Evolutionary conservation across 2,329 filamentous ascomycete genomes (phyloP), one percentile per base, ranked within the genome.

Genomic region (Coniochaeta hoffmannii): DNA sequence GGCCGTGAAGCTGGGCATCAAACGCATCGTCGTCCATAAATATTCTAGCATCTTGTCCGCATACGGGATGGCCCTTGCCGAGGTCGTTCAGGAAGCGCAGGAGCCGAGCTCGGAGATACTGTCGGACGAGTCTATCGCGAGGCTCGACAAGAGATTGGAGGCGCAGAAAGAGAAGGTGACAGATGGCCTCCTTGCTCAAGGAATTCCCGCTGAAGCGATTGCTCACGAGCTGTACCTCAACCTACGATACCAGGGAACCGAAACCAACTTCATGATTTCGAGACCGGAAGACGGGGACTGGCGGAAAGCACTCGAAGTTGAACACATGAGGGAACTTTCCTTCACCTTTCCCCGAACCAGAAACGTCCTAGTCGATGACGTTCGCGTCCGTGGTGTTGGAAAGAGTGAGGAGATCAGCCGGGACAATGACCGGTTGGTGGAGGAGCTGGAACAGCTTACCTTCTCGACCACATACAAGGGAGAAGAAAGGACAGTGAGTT

Each of bases 11-110:
- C 63, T 75, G 0, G 67, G 68, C 0, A 73, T 74, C 46, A 60
- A 58, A 11, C 61, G 63, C 3, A 66, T 72, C 36, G 58, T 75
- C 8, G 70, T 74, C n/a, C 72, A 71, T 54, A 65, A 67, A 24
- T 61, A 60, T 56, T 58, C 56, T 2, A 31, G 19, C 12, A 52
- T 58, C 15, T 50, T 58, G 19, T 54, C 49, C 15, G 56, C 56
- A 4, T 58, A 58, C 31, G 57, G 57, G 24, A 46, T 59, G 55
- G 51, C 52, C 19, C 34, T 58, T 8, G 56, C 51, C 2, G 36
- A 52, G 14, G n/a, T 36, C 22, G 28, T 53, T 5, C 28, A 53
- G 14, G 50, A 49, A 22, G 17, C 15, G 7, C 53, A 55, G 30
- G 30, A 44, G 30, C 34, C 41, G 19, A 19, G 34, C 36, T 63